Percentiles rank a stretch among this genome's conserved stretches.
phyloP scores from a whole-genome alignment of 768 basidiomycete genomes.

The Kwoniella bestiolae region DNA sequence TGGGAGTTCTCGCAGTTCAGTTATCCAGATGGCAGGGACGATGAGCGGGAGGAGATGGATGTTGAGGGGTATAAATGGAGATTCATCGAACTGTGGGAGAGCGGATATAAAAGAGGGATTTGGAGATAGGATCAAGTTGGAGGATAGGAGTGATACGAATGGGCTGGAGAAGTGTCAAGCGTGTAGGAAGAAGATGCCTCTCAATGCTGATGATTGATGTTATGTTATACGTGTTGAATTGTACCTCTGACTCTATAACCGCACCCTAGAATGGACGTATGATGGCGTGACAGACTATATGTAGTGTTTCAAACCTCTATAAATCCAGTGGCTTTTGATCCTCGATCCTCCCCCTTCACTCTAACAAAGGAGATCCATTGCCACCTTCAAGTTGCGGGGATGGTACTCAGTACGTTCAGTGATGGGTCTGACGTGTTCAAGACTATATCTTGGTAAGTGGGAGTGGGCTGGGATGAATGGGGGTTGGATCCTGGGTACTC shows the following conservation, averaged over 20 bases:
- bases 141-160: not conserved
- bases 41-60: not conserved
- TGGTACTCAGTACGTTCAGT: constrained; percentile 82
- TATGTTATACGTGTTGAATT: too few species aligned
- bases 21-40: not conserved
- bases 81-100: not conserved
- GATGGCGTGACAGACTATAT: too few species aligned
- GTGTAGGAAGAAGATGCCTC: not conserved
- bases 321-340: too few species aligned
- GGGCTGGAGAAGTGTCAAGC: not conserved
- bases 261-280: too few species aligned
- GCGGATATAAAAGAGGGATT: not conserved
- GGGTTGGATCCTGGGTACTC: not conserved
- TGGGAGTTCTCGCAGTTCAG: not conserved
- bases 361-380: constrained; percentile 97
- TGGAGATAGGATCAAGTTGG: not conserved
- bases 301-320: too few species aligned
- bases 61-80: not conserved
- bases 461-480: not conserved
- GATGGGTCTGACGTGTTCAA: constrained; percentile 97
- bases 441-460: constrained; percentile 72
- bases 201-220: too few species aligned
- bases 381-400: constrained; percentile 94
- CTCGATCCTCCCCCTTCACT: too few species aligned
- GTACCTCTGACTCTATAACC: too few species aligned